A percentile compares a stretch with the other conserved stretches of the same genome.
phyloP scores from a whole-genome alignment of 2,329 filamentous ascomycete genomes.

The Fusarium sarcochroum region DNA sequence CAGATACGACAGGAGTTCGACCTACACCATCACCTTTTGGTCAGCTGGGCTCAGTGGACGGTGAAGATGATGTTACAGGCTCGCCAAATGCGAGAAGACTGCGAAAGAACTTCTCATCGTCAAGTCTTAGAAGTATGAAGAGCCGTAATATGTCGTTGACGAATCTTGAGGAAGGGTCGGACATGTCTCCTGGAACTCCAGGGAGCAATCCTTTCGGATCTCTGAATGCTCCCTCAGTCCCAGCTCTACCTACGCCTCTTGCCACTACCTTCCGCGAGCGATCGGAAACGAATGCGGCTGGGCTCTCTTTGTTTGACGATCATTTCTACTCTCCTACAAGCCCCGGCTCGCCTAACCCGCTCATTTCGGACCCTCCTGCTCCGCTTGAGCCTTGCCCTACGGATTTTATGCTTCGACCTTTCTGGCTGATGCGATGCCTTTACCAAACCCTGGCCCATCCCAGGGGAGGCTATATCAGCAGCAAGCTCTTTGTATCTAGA shows the following conservation, averaged over 20 bases:
- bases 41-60: constrained; percentile 52
- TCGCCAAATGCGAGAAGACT: constrained; percentile 68
- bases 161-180: constrained; percentile 72
- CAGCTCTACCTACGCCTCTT: constrained; percentile 77
- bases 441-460: constrained; percentile 94
- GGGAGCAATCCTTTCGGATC: constrained; percentile 75
- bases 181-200: constrained; percentile 81
- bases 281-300: constrained; percentile 69
- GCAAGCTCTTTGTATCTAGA: constrained; percentile 89
- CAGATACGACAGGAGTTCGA: constrained; percentile 44
- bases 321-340: constrained; percentile 78
- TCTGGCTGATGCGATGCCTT: constrained; percentile 96
- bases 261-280: constrained; percentile 73
- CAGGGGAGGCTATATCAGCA: constrained; percentile 91
- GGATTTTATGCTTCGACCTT: constrained; percentile 90
- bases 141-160: constrained; percentile 80
- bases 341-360: constrained; percentile 75
- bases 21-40: constrained; percentile 51
- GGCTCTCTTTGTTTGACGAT: constrained; percentile 86
- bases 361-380: constrained; percentile 76
- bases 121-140: constrained; percentile 79
- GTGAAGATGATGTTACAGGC: constrained; percentile 59
- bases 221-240: constrained; percentile 65
- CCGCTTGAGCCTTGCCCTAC: constrained; percentile 93
- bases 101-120: constrained; percentile 78